Evolutionary conservation across 2,329 filamentous ascomycete genomes (phyloP), one percentile per base, ranked within the genome.

Genomic region (Coniochaeta pulveracea): DNA sequence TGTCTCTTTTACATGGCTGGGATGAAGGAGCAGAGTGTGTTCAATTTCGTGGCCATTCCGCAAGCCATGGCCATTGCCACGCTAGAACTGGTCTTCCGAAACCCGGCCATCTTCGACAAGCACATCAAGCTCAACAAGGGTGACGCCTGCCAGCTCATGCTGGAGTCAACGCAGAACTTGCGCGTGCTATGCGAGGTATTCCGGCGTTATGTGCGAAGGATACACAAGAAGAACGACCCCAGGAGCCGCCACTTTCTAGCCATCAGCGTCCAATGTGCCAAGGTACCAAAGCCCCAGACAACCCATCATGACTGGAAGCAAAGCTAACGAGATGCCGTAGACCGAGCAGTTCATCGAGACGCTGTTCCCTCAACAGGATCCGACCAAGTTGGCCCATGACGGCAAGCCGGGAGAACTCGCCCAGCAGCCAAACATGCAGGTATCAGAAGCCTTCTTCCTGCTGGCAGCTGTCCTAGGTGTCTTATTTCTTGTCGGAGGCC

Each of bases 121-220:
- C 91, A 95, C 50, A 66, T 98, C 62, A 98, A 98, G 64, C 95
- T 98, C 58, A 89, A 84, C 37, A 96, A 94, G 64, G 91, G 91
- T 19, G 76, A 89, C 44, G 88, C 91, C 23, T 96, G 91, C 56
- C 69, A 80, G 45, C 66, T 96, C 47, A 96, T 98, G 91, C 70
- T 78, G 40, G 76, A 94, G 48, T 93, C 85, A 9, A 93, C 89
- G 6, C 89, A 96, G 54, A 95, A 95, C 54, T 67, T 96, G 33
- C 69, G 71, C 35, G 64, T 83, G 1, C 74, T 93, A 4, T 93
- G 83, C 53, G 78, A 85, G 5, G 73, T 85, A 10, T 96, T 96
- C 68, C 73, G 74, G 49, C 67, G 60, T 46, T 93, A 93, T 49
- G 67, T 75, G 7, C 76, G 82, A 46, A 76, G 72, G 55, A 96